Evolutionary conservation across 1,139 yeast genomes (phyloP).

Genomic region (Blastobotrys buckinghamii): DNA sequence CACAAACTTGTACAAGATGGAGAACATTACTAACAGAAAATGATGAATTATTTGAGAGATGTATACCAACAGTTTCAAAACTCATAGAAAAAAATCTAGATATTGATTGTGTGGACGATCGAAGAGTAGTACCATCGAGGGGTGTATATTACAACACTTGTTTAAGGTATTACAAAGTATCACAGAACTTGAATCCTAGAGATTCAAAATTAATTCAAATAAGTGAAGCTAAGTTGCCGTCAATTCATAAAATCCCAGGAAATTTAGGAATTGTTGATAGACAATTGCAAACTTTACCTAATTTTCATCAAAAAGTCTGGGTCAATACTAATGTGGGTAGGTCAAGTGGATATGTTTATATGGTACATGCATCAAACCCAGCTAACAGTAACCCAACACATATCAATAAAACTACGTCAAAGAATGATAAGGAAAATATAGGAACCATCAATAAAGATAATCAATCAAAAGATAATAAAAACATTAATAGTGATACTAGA

Average conservation of each 20-base stretch:
- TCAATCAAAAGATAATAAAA: too few species aligned
- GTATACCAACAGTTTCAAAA: neutral
- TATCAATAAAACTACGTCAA: neutral
- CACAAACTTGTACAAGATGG: neutral
- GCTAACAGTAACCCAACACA: neutral
- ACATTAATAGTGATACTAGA: too few species aligned
- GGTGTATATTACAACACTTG: conserved; percentile 4
- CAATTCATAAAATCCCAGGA: neutral
- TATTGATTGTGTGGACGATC: conserved; percentile 3
- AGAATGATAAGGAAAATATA: neutral
- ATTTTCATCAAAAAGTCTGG: neutral
- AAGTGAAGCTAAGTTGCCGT: neutral
- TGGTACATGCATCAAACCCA: neutral
- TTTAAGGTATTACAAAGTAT: neutral
- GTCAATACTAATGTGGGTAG: conserved; percentile 3
- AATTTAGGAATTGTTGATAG: neutral
- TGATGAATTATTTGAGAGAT: conserved; percentile 1
- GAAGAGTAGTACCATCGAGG: neutral
- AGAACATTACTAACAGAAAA: neutral
- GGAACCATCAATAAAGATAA: neutral
- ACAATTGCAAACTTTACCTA: neutral
- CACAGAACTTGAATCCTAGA: neutral
- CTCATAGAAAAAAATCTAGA: neutral
- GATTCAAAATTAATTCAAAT: neutral
- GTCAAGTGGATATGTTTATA: conserved; percentile 2